Evolutionary conservation across 1,139 yeast species (phyloP).

Genomic region (Arxiozyma bovina): DNA sequence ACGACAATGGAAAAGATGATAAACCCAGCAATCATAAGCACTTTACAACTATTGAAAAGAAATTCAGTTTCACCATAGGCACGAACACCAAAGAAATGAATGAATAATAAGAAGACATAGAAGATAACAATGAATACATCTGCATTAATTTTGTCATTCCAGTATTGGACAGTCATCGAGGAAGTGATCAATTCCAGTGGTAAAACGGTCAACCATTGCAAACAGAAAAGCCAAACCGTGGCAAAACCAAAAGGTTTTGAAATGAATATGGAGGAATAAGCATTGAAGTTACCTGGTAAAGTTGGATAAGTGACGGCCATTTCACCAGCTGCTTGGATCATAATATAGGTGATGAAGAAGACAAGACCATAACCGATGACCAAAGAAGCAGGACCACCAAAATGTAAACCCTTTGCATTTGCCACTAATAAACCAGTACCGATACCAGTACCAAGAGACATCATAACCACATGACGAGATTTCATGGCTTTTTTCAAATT

Average conservation of each 20-base stretch:
- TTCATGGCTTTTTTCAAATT: conserved; percentile 38
- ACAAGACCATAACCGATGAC: conserved; percentile 57
- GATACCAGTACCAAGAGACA: conserved; percentile 72
- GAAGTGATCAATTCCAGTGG: conserved; percentile 76
- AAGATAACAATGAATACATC: conserved; percentile 59
- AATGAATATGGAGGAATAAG: conserved; percentile 54
- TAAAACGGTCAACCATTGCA: conserved; percentile 70
- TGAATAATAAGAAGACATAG: conserved; percentile 43
- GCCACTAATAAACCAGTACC: conserved; percentile 75
- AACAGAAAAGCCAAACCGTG: conserved; percentile 67
- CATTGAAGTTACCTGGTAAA: conserved; percentile 66
- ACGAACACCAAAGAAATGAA: conserved; percentile 54
- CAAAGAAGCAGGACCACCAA: conserved; percentile 74
- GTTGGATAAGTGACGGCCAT: conserved; percentile 65
- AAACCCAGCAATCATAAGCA: conserved; percentile 52
- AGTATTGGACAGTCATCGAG: conserved; percentile 54
- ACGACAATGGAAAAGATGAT: conserved; percentile 50
- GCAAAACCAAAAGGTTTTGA: conserved; percentile 75
- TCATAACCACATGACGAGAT: conserved; percentile 49
- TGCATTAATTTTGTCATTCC: conserved; percentile 49
- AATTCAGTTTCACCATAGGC: conserved; percentile 72
- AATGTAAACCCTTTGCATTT: conserved; percentile 52
- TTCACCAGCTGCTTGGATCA: conserved; percentile 74
- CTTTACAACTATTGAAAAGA: conserved; percentile 45
- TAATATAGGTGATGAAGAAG: conserved; percentile 57